Conservation (phyloP, 2,329 filamentous ascomycete genomes). For the Colletotrichum scovillei region DNA sequence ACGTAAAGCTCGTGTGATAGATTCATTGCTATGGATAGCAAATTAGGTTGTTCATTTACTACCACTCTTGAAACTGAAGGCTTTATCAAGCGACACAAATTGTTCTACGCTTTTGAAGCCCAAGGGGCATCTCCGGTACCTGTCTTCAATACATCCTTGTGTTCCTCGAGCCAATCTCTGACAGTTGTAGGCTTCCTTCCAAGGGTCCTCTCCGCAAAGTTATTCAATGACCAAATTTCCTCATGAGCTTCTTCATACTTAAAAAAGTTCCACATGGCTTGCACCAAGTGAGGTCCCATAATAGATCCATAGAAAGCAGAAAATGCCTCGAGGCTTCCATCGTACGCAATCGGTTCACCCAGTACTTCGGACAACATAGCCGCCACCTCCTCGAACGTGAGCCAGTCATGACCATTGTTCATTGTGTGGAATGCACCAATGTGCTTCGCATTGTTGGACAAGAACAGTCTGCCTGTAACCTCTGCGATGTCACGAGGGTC, state of each 20-base stretch:
- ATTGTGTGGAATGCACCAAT: slow-evolving; percentile 12
- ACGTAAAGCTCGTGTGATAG: no score
- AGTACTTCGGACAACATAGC: neutral
- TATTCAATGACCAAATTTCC: slow-evolving; percentile 6
- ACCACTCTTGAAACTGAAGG: no score
- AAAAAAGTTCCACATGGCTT: neutral
- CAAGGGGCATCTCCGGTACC: no score
- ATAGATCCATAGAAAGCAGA: neutral
- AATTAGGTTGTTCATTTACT: no score
- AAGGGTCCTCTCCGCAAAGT: neutral
- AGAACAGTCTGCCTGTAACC: no score
- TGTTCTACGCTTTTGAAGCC: no score
- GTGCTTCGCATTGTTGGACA: neutral
- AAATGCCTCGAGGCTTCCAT: neutral
- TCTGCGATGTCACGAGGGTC: slow-evolving; percentile 1
- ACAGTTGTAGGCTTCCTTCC: slow-evolving; percentile 3
- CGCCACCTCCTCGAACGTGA: slow-evolving; percentile 2
- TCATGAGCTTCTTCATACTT: slow-evolving; percentile 12
- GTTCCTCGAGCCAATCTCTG: slow-evolving; percentile 6
- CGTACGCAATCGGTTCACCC: neutral
- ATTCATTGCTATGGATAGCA: no score
- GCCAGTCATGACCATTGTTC: neutral
- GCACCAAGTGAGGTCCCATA: neutral
- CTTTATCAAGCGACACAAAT: no score
- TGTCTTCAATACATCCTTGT: neutral